Evolutionary conservation across 1,139 yeast species (phyloP), one percentile per base, ranked within the genome.

Genomic region (Candida freyschussii): DNA sequence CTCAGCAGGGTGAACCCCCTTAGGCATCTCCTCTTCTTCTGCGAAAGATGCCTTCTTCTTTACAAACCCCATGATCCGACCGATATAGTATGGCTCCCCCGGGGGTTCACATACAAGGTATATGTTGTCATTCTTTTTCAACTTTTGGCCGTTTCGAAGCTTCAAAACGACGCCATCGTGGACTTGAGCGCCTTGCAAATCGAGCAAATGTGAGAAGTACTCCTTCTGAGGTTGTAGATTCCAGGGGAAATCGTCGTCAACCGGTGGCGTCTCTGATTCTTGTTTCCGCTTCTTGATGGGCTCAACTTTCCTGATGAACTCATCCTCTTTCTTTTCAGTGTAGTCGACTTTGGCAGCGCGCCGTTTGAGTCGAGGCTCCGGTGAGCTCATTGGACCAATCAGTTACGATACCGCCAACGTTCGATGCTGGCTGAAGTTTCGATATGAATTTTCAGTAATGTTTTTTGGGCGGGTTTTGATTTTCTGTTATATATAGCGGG

Each of bases 41-140:
- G 34, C 24, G 27, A 32, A 9, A 29, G 10, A 12, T 10, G 47
- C 38, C 32, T 50, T 50, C 41, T 67, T 72, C 30, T 54, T 57
- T 12, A 71, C 75, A 54, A 87, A 86, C 17, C 89, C 94, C 70
- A 85, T 73, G 30, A 91, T 70, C 33, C 93, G 66, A 0, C 95
- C 97, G 29, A 91, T 74, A 51, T 85, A 87, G 60, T 84, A 89
- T 0, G 97, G 96, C 48, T 89, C 97, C 2, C 95, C 94, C 0
- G 96, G 91, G 1, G 96, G 96, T 55, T 86, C 96, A 43, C 94
- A 78, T 17, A 87, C 69, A 75, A 91, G 78, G 55, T 84, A 89
- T 6, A 89, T 81, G 44, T 70, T 79, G 37, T 89, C 95, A 39
- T 68, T 63, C 21, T 51, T 51, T 19, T 59, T 50, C 12, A 60